Base-by-base conservation (phyloP, 2,329 filamentous ascomycete species). In the Lecanicillium sp. region DNA sequence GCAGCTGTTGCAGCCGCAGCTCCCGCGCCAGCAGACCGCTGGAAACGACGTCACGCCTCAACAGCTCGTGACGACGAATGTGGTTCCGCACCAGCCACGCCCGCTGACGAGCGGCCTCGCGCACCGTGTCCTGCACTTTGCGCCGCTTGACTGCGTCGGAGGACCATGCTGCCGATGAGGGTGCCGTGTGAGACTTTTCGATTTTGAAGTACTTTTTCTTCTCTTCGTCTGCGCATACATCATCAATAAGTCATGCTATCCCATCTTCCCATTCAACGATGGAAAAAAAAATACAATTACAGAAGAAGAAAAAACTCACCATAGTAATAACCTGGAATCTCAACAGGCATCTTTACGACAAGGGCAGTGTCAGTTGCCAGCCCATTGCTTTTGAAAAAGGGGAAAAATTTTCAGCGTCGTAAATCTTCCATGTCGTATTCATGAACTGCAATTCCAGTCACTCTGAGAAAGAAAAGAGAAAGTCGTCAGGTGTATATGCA, bases 151-250 rank as follows among this genome's bases (percentile, higher is more conserved):
- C 72, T 6, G 69, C 68, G 33, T 74, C 64, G n/a, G 66, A 60
- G 8, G 78, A 77, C 62, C 79, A 83, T 13, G 66, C 58, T 0
- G 71, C 64, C 7, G 56, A 58, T 2, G 61, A 46, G 0, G 76
- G 68, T 1, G 75, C 74, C 13, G 66, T 67, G 39, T 72, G 66
- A 29, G 73, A 66, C 33, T 68, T 71, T 52, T 82, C 74, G 36
- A 85, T 72, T 49, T 77, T 80, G 58, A 84, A 86, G 51, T 84
- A 86, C 46, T 76, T 81, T 28, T 70, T 71, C 55, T 77, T 83
- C 31, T 69, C 68, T 12, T 57, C 37, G 44, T 79, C 76, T 78
- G 38, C 7, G 22, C 12, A 2, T 6, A 14, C 2, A 13, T 22
- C 20, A 15, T 38, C 17, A 45, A 39, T 39, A 36, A 17, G 10